Evolutionary conservation across 176 grass and related monocot species (phyloP).

Genomic region (Zea luxurians): DNA sequence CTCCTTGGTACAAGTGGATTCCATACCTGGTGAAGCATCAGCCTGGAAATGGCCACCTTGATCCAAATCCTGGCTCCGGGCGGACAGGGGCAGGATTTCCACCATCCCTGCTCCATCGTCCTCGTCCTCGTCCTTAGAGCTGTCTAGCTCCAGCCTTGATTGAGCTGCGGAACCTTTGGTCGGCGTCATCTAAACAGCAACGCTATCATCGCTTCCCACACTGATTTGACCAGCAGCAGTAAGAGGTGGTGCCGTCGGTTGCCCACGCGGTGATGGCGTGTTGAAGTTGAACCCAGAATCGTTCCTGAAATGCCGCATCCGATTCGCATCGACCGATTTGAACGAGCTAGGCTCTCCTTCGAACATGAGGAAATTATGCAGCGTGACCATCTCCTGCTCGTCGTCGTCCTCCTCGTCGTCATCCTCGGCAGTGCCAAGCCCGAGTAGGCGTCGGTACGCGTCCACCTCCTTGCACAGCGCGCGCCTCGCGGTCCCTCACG

Average conservation of each 20-base stretch:
- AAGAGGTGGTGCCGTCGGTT: not conserved
- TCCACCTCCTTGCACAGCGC: conserved; percentile 71
- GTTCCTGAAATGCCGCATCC: not conserved
- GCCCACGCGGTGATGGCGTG: not conserved
- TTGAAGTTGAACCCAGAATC: conserved; percentile 35
- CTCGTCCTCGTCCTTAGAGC: conserved; percentile 10
- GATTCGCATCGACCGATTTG: not conserved
- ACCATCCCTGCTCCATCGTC: conserved; percentile 49
- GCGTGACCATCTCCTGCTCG: conserved; percentile 34
- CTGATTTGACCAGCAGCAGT: not conserved
- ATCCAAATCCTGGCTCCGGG: conserved; percentile 34
- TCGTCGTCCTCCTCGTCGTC: conserved; percentile 9
- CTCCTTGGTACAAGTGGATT: conserved; percentile 30
- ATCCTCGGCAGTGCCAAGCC: not conserved
- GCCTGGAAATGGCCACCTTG: conserved; percentile 34
- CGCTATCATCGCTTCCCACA: not conserved
- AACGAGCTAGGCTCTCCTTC: conserved; percentile 46
- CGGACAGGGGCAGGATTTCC: conserved; percentile 35
- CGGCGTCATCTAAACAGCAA: not conserved
- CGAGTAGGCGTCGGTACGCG: conserved; percentile 56
- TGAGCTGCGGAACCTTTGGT: not conserved
- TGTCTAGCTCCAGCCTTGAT: conserved; percentile 21
- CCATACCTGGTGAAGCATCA: conserved; percentile 31
- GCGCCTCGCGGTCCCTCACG: conserved; percentile 63
- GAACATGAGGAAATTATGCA: not conserved